Conservation (phyloP, 164 flowering plant genomes). For the Cinnamomum chago region DNA sequence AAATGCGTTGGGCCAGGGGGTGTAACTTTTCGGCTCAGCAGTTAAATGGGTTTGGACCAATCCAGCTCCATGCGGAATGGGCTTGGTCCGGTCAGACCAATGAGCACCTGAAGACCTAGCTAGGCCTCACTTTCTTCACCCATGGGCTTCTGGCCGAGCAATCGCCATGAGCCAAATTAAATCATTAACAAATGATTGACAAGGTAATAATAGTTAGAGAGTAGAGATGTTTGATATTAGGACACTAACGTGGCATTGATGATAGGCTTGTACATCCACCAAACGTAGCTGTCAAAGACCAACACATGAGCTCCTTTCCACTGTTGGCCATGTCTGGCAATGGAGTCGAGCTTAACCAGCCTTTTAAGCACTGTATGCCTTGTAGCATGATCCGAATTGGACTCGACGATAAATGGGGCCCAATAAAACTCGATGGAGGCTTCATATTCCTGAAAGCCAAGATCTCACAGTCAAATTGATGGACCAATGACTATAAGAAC, state of each 20-base stretch:
- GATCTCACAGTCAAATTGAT: not conserved
- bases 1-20: no score
- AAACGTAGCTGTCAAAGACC: constrained; percentile 85
- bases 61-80: no score
- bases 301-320: constrained; percentile 77
- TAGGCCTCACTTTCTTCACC: no score
- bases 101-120: no score
- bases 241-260: constrained; percentile 78
- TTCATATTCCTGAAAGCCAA: constrained; percentile 55
- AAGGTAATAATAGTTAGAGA: not conserved
- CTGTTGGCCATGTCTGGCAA: constrained; percentile 61
- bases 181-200: not conserved
- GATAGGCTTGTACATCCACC: constrained; percentile 91
- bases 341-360: constrained; percentile 73
- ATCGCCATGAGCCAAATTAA: no score
- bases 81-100: no score
- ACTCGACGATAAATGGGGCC: constrained; percentile 94
- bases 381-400: constrained; percentile 85
- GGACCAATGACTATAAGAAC: not conserved
- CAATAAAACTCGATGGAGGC: constrained; percentile 77
- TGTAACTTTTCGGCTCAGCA: no score
- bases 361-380: constrained; percentile 73
- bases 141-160: no score
- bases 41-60: no score
- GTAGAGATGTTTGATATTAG: not conserved